A percentile compares a stretch with the other conserved stretches of the same genome.
These are phyloP conservation scores for Lophiotrema nucula DNA, from an alignment of 495 filamentous ascomycete genomes.

Conservation along the genomic window DNA sequence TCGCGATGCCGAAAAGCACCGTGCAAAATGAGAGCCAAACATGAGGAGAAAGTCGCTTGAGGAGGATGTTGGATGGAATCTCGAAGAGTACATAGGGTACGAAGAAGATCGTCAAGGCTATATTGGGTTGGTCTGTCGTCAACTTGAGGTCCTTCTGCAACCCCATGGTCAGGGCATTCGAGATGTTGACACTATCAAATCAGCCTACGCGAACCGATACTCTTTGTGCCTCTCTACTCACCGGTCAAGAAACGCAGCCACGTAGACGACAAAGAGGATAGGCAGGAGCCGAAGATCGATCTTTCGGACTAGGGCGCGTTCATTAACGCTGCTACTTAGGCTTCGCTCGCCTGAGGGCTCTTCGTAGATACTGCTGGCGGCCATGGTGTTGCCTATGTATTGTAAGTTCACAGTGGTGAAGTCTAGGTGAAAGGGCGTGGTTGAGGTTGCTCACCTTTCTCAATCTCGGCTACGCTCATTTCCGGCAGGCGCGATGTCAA, in stretches of 20 bases:
- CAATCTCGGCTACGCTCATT: too few relatives aligned
- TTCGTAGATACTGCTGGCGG: neutral
- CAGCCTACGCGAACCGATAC: neutral
- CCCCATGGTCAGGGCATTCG: conserved; percentile 18
- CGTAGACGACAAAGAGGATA: conserved; percentile 13
- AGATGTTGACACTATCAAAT: conserved; percentile 20
- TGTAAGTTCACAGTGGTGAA: too few relatives aligned
- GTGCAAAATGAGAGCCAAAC: conserved; percentile 25
- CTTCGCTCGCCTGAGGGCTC: neutral
- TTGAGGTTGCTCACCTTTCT: too few relatives aligned
- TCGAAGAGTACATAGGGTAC: conserved; percentile 38
- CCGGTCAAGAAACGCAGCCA: conserved; percentile 18
- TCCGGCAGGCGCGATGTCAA: too few relatives aligned
- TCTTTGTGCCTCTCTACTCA: neutral
- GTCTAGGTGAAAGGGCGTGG: too few relatives aligned
- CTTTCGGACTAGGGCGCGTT: neutral
- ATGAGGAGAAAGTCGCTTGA: conserved; percentile 15
- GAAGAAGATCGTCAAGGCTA: conserved; percentile 40
- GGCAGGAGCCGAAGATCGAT: conserved; percentile 13
- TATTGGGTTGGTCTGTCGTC: conserved; percentile 9
- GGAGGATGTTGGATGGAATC: conserved; percentile 29
- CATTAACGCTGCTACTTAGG: conserved; percentile 1
- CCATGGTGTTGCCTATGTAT: neutral
- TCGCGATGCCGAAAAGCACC: conserved; percentile 39
- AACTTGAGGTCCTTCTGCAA: conserved; percentile 17